phyloP scores from a whole-genome alignment of 2,329 filamentous ascomycete species.

The Verticillium isaacii region DNA sequence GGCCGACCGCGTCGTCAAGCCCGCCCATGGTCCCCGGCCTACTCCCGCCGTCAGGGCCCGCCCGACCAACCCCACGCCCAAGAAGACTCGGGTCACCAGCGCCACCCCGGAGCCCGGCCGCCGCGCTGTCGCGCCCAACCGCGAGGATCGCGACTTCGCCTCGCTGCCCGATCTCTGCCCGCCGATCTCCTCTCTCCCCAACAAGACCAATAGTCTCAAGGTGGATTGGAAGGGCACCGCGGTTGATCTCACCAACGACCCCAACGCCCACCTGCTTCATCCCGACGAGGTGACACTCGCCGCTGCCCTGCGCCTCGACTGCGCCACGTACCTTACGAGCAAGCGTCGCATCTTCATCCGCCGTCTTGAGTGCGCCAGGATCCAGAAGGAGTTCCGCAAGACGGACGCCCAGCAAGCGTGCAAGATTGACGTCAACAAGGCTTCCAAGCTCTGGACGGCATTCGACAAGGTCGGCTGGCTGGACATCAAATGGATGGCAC shows the following conservation, averaged over 20 bases:
- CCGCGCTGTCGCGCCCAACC: constrained; percentile 56
- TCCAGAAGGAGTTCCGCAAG: constrained; percentile 84
- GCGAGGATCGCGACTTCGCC: constrained; percentile 78
- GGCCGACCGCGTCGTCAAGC: constrained; percentile 26
- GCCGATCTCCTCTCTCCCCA: constrained; percentile 59
- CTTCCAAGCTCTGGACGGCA: constrained; percentile 84
- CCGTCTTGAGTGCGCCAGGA: constrained; percentile 61
- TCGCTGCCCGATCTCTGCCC: constrained; percentile 70
- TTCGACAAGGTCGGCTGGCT: constrained; percentile 88
- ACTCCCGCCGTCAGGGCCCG: constrained; percentile 17
- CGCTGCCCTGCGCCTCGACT: constrained; percentile 74
- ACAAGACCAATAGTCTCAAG: constrained; percentile 67
- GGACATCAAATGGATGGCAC: constrained; percentile 41
- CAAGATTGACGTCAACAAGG: constrained; percentile 98
- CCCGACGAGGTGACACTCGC: constrained; percentile 74
- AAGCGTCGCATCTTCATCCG: constrained; percentile 88
- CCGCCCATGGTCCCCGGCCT: constrained; percentile 6
- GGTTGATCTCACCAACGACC: constrained; percentile 70
- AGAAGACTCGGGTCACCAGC: constrained; percentile 28
- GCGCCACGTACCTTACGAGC: constrained; percentile 84
- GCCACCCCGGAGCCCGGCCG: constrained; percentile 45
- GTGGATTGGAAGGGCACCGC: constrained; percentile 82
- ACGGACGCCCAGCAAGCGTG: constrained; percentile 95
- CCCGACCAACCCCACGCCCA: constrained; percentile 11
- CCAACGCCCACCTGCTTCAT: constrained; percentile 66